Conservation (phyloP, 345 rosid species). For the Eucalyptus curtisii region DNA sequence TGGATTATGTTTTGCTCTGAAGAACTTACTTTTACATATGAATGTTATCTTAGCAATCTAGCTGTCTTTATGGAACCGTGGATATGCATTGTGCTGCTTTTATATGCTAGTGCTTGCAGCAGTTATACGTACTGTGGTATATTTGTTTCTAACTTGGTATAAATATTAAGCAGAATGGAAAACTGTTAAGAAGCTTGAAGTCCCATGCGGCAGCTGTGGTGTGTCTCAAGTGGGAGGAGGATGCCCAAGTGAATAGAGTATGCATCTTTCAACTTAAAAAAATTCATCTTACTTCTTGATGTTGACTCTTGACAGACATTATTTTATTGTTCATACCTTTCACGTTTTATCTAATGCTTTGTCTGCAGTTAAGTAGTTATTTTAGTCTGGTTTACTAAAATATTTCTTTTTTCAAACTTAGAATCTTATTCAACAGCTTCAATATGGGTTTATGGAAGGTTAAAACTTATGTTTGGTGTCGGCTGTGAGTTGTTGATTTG, state of each 20-base stretch:
- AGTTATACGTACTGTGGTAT: background rate
- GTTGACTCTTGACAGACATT: background rate
- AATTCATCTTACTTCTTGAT: background rate
- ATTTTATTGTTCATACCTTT: background rate
- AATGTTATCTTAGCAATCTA: background rate
- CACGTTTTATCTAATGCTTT: background rate
- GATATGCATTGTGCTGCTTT: background rate
- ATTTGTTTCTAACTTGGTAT: background rate
- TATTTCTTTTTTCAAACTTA: background rate
- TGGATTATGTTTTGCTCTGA: background rate
- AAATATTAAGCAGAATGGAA: conserved; percentile 55
- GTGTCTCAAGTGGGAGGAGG: conserved; percentile 92
- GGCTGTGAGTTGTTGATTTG: background rate
- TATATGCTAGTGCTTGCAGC: background rate
- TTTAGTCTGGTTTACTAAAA: background rate
- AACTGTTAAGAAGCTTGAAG: conserved; percentile 63
- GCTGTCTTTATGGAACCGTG: background rate
- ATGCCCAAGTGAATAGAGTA: conserved; percentile 36
- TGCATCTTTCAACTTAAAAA: background rate
- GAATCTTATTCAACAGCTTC: background rate
- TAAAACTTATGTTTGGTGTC: background rate
- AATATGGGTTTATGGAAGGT: background rate
- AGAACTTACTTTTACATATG: background rate
- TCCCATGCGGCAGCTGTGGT: conserved; percentile 72
- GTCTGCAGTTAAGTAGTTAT: background rate